Evolutionary conservation across 129 eudicot species (phyloP).

Genomic region (Glebionis coronaria): DNA sequence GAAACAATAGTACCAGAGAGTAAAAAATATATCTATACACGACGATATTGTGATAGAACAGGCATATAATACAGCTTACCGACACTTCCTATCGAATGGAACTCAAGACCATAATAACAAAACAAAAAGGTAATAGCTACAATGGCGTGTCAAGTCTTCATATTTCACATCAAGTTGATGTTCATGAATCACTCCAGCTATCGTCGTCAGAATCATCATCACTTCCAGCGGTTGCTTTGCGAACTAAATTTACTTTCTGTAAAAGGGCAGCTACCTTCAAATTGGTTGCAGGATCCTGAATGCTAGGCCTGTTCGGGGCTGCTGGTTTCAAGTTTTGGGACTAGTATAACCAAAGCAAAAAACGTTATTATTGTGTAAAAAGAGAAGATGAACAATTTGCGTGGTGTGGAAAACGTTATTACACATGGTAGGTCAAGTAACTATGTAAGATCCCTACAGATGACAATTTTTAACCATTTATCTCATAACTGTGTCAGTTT

Average conservation of each 20-base stretch:
- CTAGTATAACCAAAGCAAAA: constrained; percentile 33
- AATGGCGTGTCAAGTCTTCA: constrained; percentile 20
- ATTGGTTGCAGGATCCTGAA: constrained; percentile 78
- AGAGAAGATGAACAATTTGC: not conserved
- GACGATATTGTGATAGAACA: constrained; percentile 10
- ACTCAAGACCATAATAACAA: constrained; percentile 16
- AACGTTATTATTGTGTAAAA: constrained; percentile 16
- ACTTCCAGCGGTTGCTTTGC: constrained; percentile 84
- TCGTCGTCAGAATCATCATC: constrained; percentile 74
- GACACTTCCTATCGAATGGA: constrained; percentile 16
- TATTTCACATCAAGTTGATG: constrained; percentile 21
- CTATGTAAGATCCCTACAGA: too few species aligned
- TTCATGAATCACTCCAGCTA: constrained; percentile 79
- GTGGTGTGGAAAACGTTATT: constrained; percentile 2
- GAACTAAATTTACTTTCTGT: constrained; percentile 81
- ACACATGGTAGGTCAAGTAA: not conserved
- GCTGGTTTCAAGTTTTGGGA: constrained; percentile 86
- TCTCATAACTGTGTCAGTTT: too few species aligned
- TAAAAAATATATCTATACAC: constrained; percentile 32
- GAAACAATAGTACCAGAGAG: constrained; percentile 13
- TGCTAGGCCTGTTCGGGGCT: constrained; percentile 59
- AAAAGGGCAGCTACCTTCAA: constrained; percentile 82
- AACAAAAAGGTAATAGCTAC: constrained; percentile 26
- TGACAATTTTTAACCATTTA: too few species aligned
- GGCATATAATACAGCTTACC: constrained; percentile 27